Evolutionary conservation across 2,329 filamentous ascomycete species (phyloP), one percentile per base, ranked within the genome.

Genomic region (Pseudopyrenochaeta lycopersici): DNA sequence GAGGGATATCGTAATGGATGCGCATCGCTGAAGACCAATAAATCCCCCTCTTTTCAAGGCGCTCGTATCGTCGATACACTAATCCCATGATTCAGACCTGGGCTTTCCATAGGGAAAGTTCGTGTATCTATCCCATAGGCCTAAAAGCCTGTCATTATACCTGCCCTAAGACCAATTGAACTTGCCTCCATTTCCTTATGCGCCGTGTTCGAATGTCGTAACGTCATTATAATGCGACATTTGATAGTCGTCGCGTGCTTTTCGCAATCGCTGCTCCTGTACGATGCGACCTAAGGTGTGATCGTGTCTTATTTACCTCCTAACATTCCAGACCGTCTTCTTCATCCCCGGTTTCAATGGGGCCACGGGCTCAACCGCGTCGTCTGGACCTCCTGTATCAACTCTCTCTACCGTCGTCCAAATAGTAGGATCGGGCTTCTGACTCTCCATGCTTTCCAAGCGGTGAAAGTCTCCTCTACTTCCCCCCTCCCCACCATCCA

Each of bases 241-340:
- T 12, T 23, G 18, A 3, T 39, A 3, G 18, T 11, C 18, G 3
- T 39, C 17, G 18, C 11, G 6, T 5, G 20, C 21, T 10, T 10
- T 39, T 21, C 7, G 7, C 15, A 3, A 18, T 39, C 20, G 20
- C 7, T 11, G 17, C 7, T 20, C 14, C n/a, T 36, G 23, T 27
- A 9, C 23, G 17, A 38, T 20, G 35, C 35, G 17, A 23, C 3
- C 5, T 7, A 4, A 14, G n/a, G 4, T 4, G 2, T 23, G 20
- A 21, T 4, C 2, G 20, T 14, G 36, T 20, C 17, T 12, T 20
- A 3, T 57, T 52, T 62, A 68, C 49, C 46, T 67, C 43, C 68
- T 57, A 4, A 73, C 66, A 27, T 71, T 63, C 68, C 67, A 72
- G 1, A 63, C 56, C n/a, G 62, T 71, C 54, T 68, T 73, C 60